Percentiles rank a stretch among this genome's conserved stretches.
Evolutionary conservation across 2,329 filamentous ascomycete genomes (phyloP).

Genomic region (Cladosporium colombiae): DNA sequence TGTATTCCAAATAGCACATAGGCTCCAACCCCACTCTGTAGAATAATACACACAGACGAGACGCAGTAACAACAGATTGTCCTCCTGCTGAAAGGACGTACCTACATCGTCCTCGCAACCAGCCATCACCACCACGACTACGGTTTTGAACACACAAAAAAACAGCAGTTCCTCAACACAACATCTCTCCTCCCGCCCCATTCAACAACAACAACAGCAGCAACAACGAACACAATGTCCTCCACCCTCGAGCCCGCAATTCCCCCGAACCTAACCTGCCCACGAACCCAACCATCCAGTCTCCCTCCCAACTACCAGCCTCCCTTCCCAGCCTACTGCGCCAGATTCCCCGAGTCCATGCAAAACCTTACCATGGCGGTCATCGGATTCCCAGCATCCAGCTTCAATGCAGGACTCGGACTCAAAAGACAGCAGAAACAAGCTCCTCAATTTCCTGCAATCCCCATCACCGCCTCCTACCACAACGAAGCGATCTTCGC

Average conservation of each 20-base stretch:
- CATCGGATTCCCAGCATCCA: slow-evolving; percentile 37
- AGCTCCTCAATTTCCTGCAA: slow-evolving; percentile 16
- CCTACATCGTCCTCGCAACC: too few species aligned
- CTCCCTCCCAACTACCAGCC: slow-evolving; percentile 33
- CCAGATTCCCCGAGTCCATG: slow-evolving; percentile 37
- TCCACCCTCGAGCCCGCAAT: slow-evolving; percentile 25
- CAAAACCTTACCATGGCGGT: slow-evolving; percentile 40
- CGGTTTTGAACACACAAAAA: too few species aligned
- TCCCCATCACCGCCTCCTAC: slow-evolving; percentile 29
- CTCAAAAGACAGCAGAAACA: slow-evolving; percentile 17
- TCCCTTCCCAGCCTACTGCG: slow-evolving; percentile 37
- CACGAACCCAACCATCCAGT: slow-evolving; percentile 24
- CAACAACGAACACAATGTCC: neutral
- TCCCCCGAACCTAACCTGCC: slow-evolving; percentile 25
- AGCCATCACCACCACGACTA: too few species aligned
- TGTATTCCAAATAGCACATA: too few species aligned
- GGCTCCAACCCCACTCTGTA: too few species aligned
- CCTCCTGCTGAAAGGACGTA: too few species aligned
- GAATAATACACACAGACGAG: too few species aligned
- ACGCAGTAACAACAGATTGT: too few species aligned
- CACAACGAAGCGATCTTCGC: slow-evolving; percentile 42
- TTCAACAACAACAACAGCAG: neutral
- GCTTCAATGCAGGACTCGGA: slow-evolving; percentile 4
- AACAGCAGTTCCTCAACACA: too few species aligned
- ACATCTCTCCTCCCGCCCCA: neutral